Percentiles rank a stretch among this genome's conserved stretches.
Conservation (phyloP, 805 yeast species). For the Wickerhamiella musiphila region DNA sequence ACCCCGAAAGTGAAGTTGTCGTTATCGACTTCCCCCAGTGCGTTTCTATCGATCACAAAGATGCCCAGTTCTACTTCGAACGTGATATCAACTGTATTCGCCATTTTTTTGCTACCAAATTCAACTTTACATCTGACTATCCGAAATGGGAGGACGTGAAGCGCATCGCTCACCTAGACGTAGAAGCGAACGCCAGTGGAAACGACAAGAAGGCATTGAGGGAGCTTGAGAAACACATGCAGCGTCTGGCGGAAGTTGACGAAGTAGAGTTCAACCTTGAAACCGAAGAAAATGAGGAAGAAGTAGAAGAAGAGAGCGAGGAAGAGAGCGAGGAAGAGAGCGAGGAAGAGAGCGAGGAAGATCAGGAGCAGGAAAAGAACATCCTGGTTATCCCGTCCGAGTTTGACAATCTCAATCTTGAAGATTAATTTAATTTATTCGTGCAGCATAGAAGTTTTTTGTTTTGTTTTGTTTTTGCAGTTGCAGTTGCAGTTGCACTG, state of each 20-base stretch:
- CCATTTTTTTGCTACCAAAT: conserved; percentile 61
- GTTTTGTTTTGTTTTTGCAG: too few species aligned
- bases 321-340: conserved; percentile 24
- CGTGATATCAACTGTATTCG: conserved; percentile 88
- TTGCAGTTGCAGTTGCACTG: too few species aligned
- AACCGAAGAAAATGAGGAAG: conserved; percentile 25
- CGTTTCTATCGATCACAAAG: conserved; percentile 78
- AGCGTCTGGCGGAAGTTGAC: conserved; percentile 17
- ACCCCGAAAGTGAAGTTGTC: conserved; percentile 50
- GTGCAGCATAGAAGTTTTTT: too few species aligned
- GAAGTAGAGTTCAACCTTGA: conserved; percentile 22
- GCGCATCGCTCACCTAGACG: conserved; percentile 55
- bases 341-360: conserved; percentile 23
- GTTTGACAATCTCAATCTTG: too few species aligned
- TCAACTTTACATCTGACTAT: conserved; percentile 68
- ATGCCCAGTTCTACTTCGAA: conserved; percentile 74
- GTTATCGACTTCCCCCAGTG: conserved; percentile 98
- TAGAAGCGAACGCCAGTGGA: conserved; percentile 87
- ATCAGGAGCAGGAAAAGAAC: conserved; percentile 14
- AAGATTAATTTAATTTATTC: too few species aligned
- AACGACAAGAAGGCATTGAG: conserved; percentile 39
- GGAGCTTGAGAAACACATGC: conserved; percentile 63
- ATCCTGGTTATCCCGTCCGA: background rate
- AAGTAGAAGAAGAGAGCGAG: conserved; percentile 21
- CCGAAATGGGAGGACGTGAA: conserved; percentile 67